A percentile compares a stretch with the other conserved stretches of the same genome.
Evolutionary conservation across 1,139 yeast genomes (phyloP).

Genomic region (Blastobotrys apis): DNA sequence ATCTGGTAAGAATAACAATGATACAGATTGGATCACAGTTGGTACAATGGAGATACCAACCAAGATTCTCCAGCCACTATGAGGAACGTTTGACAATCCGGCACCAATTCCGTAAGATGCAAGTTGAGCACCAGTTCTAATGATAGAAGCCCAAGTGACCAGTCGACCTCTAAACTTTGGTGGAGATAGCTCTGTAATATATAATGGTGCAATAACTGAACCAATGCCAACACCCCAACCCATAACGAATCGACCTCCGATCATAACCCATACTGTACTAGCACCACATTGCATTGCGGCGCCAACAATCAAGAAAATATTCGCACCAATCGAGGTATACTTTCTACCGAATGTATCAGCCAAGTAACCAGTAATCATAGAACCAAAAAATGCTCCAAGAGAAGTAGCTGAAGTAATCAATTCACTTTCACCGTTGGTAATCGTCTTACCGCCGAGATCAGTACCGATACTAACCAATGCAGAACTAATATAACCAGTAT

Average conservation of each 20-base stretch:
- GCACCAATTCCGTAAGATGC: conserved; percentile 93
- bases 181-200: conserved; percentile 90
- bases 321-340: conserved; percentile 73
- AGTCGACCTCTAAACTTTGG: conserved; percentile 82
- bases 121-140: conserved; percentile 87
- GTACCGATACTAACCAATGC: conserved; percentile 84
- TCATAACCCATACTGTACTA: conserved; percentile 83
- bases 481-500: conserved; percentile 91
- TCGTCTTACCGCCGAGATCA: conserved; percentile 45
- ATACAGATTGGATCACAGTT: conserved; percentile 66
- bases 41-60: conserved; percentile 91
- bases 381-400: conserved; percentile 80
- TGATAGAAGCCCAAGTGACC: conserved; percentile 54
- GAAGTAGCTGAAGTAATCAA: conserved; percentile 94
- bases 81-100: conserved; percentile 59
- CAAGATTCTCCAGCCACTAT: conserved; percentile 88
- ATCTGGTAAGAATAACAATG: conserved; percentile 86
- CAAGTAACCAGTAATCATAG: conserved; percentile 67
- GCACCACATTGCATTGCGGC: conserved; percentile 80
- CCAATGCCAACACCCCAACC: conserved; percentile 97
- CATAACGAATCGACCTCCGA: conserved; percentile 82
- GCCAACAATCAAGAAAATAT: conserved; percentile 73
- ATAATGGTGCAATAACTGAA: conserved; percentile 82
- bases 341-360: conserved; percentile 85
- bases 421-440: conserved; percentile 77